These are phyloP conservation scores for Detonula confervacea DNA, from an alignment of 352 stramenopile species.

Conservation along the genomic window DNA sequence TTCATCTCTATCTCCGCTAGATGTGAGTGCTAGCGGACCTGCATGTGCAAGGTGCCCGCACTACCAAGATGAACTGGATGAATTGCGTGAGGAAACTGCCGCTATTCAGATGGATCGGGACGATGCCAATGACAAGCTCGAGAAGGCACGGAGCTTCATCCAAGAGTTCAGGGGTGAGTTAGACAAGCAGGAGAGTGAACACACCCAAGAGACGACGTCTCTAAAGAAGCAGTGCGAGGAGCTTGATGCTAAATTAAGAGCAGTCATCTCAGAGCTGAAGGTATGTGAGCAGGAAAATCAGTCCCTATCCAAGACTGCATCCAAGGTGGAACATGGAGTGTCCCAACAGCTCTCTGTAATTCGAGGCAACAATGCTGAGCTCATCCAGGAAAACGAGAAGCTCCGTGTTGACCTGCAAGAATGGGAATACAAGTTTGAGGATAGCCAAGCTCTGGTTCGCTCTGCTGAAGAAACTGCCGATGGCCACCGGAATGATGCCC, in stretches of 20 bases:
- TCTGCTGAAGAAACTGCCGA: conserved; percentile 19
- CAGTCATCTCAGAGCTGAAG: conserved; percentile 19
- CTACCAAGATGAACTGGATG: too few species aligned
- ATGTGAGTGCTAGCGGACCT: too few species aligned
- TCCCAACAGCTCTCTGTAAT: conserved; percentile 44
- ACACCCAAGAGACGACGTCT: conserved; percentile 19
- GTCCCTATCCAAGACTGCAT: not conserved
- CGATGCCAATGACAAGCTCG: conserved; percentile 30
- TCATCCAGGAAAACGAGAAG: conserved; percentile 58
- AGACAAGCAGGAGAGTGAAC: conserved; percentile 34
- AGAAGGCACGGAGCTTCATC: conserved; percentile 34
- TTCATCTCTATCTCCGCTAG: conserved; percentile 1
- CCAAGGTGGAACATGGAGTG: conserved; percentile 7
- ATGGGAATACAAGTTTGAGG: conserved; percentile 35
- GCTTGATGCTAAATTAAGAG: conserved; percentile 36
- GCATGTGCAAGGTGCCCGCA: too few species aligned
- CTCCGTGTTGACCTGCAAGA: conserved; percentile 45
- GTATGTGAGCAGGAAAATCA: conserved; percentile 16
- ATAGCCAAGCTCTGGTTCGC: conserved; percentile 34
- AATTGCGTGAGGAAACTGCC: not conserved
- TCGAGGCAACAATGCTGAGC: conserved; percentile 37
- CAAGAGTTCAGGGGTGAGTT: conserved; percentile 39
- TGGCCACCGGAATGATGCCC: conserved; percentile 33
- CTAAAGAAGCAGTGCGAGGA: conserved; percentile 34
- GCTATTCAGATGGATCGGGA: conserved; percentile 1